Percentiles rank a stretch among this genome's conserved stretches.
These are phyloP conservation scores for Pestalotiopsis sp. DNA, from an alignment of 2,329 filamentous ascomycete species.

Conservation along the genomic window DNA sequence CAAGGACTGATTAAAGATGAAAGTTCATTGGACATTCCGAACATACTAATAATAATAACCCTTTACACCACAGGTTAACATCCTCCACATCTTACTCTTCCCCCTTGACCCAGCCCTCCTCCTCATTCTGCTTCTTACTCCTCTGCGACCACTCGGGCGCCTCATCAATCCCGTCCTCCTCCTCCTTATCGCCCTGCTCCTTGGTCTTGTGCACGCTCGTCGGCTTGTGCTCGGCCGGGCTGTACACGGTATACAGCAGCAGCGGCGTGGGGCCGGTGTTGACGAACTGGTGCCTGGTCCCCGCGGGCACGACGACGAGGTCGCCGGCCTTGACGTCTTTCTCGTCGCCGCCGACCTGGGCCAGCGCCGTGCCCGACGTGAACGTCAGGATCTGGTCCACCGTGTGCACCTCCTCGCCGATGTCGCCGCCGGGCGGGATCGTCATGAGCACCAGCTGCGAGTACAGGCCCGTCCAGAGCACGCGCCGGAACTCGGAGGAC, in stretches of 20 bases:
- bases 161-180: slow-evolving; percentile 63
- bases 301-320: slow-evolving; percentile 57
- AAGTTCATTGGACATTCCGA: background rate
- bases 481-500: slow-evolving; percentile 61
- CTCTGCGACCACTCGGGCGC: slow-evolving; percentile 60
- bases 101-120: slow-evolving; percentile 53
- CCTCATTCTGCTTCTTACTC: slow-evolving; percentile 61
- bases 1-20: too few relatives aligned
- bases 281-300: slow-evolving; percentile 68
- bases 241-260: slow-evolving; percentile 65
- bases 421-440: slow-evolving; percentile 64
- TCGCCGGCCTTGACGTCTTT: slow-evolving; percentile 46
- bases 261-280: slow-evolving; percentile 62
- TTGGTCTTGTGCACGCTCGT: slow-evolving; percentile 64
- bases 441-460: slow-evolving; percentile 68
- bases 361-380: slow-evolving; percentile 60
- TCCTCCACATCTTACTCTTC: slow-evolving; percentile 6
- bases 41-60: background rate
- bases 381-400: slow-evolving; percentile 69
- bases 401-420: slow-evolving; percentile 66
- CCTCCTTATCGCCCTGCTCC: slow-evolving; percentile 63
- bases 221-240: slow-evolving; percentile 63
- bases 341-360: slow-evolving; percentile 60
- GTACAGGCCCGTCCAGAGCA: slow-evolving; percentile 63
- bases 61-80: background rate